Evolutionary conservation across 441 rosid genomes (phyloP).

Genomic region (Cnidoscolus chayamansa): DNA sequence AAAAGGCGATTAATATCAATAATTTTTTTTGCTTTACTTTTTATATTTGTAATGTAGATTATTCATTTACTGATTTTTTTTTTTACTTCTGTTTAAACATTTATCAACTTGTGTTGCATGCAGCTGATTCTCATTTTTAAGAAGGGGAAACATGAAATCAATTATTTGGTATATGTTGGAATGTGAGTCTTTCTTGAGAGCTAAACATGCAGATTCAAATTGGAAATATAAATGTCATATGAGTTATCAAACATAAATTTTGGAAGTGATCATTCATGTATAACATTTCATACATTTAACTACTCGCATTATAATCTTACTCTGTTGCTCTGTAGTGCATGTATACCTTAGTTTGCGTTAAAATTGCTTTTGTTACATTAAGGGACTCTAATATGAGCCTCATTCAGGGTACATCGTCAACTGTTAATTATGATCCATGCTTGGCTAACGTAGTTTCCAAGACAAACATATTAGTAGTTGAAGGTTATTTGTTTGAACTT

Average conservation of each 20-base stretch:
- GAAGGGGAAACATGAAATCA: background rate
- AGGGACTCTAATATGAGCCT: constrained; percentile 9
- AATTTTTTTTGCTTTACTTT: no score
- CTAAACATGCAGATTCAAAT: background rate
- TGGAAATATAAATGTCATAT: background rate
- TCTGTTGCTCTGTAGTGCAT: background rate
- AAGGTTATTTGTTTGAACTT: constrained; percentile 93
- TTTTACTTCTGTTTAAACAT: background rate
- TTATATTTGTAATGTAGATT: background rate
- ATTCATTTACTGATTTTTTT: background rate
- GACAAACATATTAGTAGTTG: constrained; percentile 76
- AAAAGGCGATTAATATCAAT: background rate
- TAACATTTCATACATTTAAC: background rate
- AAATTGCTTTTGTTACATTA: constrained; percentile 13
- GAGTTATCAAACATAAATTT: background rate
- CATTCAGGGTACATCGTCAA: constrained; percentile 84
- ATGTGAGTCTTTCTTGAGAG: background rate
- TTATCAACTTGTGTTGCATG: background rate
- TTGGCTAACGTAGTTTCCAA: constrained; percentile 70
- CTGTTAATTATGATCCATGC: constrained; percentile 63
- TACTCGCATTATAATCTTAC: background rate
- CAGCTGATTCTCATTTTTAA: background rate
- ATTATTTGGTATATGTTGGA: background rate
- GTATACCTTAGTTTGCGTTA: background rate
- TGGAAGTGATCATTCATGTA: background rate